Evolutionary conservation across 805 yeast genomes (phyloP), one percentile per base, ranked within the genome.

Genomic region (Candida endomychidarum): DNA sequence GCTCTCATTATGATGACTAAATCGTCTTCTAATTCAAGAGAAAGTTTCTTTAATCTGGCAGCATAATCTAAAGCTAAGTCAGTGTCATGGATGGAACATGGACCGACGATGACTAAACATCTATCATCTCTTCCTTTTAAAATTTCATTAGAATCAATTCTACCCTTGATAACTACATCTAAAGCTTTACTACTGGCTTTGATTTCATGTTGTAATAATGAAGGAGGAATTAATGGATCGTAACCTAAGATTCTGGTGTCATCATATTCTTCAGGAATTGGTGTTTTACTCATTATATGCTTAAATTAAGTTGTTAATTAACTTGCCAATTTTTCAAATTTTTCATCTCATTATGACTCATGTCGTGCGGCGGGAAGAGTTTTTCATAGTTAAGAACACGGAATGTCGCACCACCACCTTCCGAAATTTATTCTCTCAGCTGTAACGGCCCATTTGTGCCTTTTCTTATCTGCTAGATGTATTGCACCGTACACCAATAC

Each of bases 41-140:
- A 67, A 25, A 83, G 59, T 40, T 70, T 71, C 31, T 77, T 65
- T 42, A 91, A 75, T 54, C 80, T 71, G 24, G 73, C 69, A 54
- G 91, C 86, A 70, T 91, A 93, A 49, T 90, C 98, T 48, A 86
- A 60, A 5, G 98, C 99, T 23, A 96, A 95, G 33, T 67, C 75
- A 23, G 96, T 88, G 61, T 93, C 99, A 61, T 93, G 98, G 49
- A 93, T 81, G 6, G 98, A 91, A 65, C 99, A 93, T 38, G 99
- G 99, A 0, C 99, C 99, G 47, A 93, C 86, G 23, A 93, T 88
- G 21, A 93, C 82, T 31, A 93, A 74, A 49, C 91, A 65, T 50
- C 97, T 75, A 66, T 91, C 99, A 56, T 88, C 96, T 45, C 75
- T 72, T 40, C 96, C 96, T 43, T 81, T 72, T 38, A 91, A 65